Conservation (phyloP, 208 protist genomes). For the Acanthamoeba triangularis region DNA sequence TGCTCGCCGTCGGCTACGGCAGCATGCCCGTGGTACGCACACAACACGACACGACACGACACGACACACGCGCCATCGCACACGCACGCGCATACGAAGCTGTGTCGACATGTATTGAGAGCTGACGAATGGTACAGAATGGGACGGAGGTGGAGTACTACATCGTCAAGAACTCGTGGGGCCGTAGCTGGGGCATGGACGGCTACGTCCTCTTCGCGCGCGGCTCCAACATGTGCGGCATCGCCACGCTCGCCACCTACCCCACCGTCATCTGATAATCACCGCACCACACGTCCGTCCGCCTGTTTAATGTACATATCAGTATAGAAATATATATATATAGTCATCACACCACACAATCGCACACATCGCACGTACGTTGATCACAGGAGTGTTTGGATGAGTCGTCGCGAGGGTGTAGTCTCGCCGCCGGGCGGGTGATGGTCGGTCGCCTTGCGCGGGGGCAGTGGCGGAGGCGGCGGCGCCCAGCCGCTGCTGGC, state of each 20-base stretch:
- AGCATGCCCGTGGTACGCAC: neutral
- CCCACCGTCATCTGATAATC: neutral
- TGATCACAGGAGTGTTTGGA: no score
- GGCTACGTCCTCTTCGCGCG: conserved; percentile 92
- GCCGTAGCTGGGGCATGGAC: conserved; percentile 88
- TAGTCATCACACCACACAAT: no score
- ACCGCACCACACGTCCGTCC: no score
- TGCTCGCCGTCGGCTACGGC: conserved; percentile 92
- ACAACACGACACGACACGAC: neutral
- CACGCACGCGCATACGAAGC: neutral
- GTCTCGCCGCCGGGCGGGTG: no score
- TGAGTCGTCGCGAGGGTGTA: no score
- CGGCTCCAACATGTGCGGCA: conserved; percentile 76
- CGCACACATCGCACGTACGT: no score
- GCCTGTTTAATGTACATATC: no score
- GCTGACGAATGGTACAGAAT: neutral
- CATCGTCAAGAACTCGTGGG: conserved; percentile 95
- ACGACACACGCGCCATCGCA: neutral
- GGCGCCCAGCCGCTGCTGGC: neutral
- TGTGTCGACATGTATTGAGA: neutral
- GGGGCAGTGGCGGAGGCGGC: neutral
- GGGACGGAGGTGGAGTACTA: conserved; percentile 90
- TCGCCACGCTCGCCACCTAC: conserved; percentile 42
- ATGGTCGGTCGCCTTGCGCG: no score
- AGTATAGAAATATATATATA: no score